Evolutionary conservation across 768 basidiomycete species (phyloP).

Genomic region (Cubamyces lactineus): DNA sequence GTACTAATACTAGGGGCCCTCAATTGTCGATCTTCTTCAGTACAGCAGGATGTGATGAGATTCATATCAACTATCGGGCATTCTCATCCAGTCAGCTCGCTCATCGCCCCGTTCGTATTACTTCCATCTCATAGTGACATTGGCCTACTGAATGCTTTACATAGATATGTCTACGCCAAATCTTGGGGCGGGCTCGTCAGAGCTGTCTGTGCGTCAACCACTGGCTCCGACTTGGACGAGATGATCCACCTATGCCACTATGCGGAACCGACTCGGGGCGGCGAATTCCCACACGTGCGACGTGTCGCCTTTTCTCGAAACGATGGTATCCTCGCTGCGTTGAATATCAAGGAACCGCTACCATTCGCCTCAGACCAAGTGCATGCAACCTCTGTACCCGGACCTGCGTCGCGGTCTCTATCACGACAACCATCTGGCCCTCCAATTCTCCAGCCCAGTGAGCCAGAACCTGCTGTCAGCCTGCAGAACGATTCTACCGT

Average conservation of each 20-base stretch:
- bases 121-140: too few relatives aligned
- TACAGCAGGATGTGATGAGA: too few relatives aligned
- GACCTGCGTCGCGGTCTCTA: neutral
- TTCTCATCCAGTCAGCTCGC: too few relatives aligned
- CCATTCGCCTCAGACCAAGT: neutral
- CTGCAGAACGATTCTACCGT: neutral
- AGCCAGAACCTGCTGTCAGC: too few relatives aligned
- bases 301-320: neutral
- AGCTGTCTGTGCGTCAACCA: neutral
- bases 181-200: conserved; percentile 1
- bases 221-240: neutral
- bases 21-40: too few relatives aligned
- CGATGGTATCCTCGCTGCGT: neutral
- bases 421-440: neutral
- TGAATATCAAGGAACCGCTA: neutral
- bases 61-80: too few relatives aligned
- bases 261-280: neutral
- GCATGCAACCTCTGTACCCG: neutral
- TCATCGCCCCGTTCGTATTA: too few relatives aligned
- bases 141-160: too few relatives aligned
- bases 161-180: neutral
- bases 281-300: neutral
- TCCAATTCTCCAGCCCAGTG: too few relatives aligned
- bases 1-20: too few relatives aligned
- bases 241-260: neutral